Conservation (phyloP, 2,329 filamentous ascomycete genomes). For the Paecilomyces fulvus region DNA sequence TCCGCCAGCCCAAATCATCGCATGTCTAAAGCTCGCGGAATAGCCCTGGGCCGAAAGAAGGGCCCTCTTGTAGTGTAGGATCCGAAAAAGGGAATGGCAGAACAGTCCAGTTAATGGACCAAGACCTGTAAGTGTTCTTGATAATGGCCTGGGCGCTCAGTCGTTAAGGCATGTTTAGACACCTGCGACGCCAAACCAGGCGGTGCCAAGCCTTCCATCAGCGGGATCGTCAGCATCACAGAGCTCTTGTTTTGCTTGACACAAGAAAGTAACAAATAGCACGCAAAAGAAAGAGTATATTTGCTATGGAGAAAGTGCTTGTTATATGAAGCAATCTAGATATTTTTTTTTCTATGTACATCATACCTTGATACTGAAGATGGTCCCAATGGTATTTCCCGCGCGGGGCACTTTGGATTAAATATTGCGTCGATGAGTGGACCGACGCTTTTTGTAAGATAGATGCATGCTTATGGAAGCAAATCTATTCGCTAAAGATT, state of each 20-base stretch:
- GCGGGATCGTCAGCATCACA: not conserved
- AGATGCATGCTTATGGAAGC: too few species aligned
- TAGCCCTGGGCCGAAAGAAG: not conserved
- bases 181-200: not conserved
- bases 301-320: not conserved
- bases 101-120: not conserved
- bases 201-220: not conserved
- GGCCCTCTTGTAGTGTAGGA: conserved; percentile 1
- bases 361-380: not conserved
- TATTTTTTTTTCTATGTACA: not conserved
- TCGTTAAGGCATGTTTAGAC: not conserved
- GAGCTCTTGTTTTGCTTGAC: not conserved
- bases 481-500: too few species aligned
- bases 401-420: not conserved
- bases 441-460: too few species aligned
- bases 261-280: not conserved
- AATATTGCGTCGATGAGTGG: not conserved
- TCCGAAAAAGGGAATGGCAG: not conserved
- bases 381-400: not conserved
- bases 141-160: not conserved
- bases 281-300: not conserved
- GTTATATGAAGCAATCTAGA: not conserved
- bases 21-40: conserved; percentile 17
- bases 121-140: not conserved
- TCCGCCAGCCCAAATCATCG: conserved; percentile 19